Evolutionary conservation across 2,329 filamentous ascomycete genomes (phyloP).

Genomic region (Penicillium sp.): DNA sequence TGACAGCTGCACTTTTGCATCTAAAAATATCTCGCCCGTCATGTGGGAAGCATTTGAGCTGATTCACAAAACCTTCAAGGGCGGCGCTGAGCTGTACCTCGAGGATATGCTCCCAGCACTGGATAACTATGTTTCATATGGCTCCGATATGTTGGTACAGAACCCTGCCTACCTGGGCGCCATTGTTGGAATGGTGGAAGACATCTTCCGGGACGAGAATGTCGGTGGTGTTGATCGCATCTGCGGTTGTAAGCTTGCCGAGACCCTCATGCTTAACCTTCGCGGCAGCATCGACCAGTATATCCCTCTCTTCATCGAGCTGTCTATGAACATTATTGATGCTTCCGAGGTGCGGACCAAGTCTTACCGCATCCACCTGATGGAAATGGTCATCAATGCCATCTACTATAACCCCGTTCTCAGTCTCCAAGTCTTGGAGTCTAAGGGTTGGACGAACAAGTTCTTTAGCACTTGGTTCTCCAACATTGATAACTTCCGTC

Average conservation of each 20-base stretch:
- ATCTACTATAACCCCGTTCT: constrained; percentile 96
- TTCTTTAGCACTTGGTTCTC: constrained; percentile 99
- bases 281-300: constrained; percentile 86
- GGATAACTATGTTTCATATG: constrained; percentile 97
- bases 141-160: constrained; percentile 76
- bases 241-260: constrained; percentile 95
- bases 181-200: constrained; percentile 89
- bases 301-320: constrained; percentile 82
- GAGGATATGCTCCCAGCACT: constrained; percentile 98
- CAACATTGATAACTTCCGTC: constrained; percentile 87
- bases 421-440: constrained; percentile 84
- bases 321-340: constrained; percentile 80
- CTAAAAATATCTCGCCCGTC: constrained; percentile 89
- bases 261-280: constrained; percentile 95
- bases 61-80: constrained; percentile 96
- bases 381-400: constrained; percentile 98
- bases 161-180: constrained; percentile 87
- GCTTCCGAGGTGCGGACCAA: constrained; percentile 82
- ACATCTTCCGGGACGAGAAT: constrained; percentile 91
- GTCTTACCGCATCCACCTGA: constrained; percentile 91
- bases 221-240: constrained; percentile 93
- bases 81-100: constrained; percentile 92
- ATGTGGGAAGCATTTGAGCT: constrained; percentile 99
- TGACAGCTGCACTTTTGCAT: constrained; percentile 97
- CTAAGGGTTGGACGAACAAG: constrained; percentile 93